A percentile compares a stretch with the other conserved stretches of the same genome.
Evolutionary conservation across 2,329 filamentous ascomycete species (phyloP).

Genomic region (Sphaerulina vaccinii): DNA sequence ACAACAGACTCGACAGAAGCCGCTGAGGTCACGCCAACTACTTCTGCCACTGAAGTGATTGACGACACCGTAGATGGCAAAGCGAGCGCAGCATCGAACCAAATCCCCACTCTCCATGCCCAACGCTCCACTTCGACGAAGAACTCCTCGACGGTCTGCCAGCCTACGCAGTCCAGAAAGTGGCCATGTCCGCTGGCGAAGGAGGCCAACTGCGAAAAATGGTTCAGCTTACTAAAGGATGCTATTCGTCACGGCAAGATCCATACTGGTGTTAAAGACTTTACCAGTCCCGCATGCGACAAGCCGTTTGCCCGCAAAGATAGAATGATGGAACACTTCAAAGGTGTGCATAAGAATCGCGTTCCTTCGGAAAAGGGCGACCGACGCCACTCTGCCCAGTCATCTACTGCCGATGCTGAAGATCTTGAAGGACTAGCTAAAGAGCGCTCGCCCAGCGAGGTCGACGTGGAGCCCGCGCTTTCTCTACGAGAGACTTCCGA

Average conservation of each 20-base stretch:
- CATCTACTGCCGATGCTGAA: too few species aligned
- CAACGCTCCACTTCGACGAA: too few species aligned
- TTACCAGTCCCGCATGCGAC: conserved; percentile 13
- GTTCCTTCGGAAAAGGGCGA: background rate
- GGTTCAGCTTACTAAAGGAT: conserved; percentile 12
- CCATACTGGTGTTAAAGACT: conserved; percentile 13
- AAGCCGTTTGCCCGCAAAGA: conserved; percentile 17
- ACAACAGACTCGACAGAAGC: too few species aligned
- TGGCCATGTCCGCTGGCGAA: conserved; percentile 17
- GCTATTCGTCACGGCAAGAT: conserved; percentile 14
- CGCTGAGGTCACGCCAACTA: too few species aligned
- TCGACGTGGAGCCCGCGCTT: background rate
- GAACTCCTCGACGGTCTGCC: too few species aligned
- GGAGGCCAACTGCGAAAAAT: conserved; percentile 11
- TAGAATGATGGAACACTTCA: conserved; percentile 17
- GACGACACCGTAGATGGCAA: too few species aligned
- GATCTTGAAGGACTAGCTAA: too few species aligned
- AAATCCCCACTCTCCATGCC: too few species aligned
- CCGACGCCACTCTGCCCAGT: background rate
- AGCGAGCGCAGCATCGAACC: too few species aligned
- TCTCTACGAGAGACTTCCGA: background rate
- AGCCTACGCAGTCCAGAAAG: too few species aligned
- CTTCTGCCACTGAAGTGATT: too few species aligned
- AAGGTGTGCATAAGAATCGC: conserved; percentile 14
- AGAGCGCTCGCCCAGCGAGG: background rate